Evolutionary conservation across 306 rosid genomes (phyloP).

Genomic region (Pyrus bretschneideri): DNA sequence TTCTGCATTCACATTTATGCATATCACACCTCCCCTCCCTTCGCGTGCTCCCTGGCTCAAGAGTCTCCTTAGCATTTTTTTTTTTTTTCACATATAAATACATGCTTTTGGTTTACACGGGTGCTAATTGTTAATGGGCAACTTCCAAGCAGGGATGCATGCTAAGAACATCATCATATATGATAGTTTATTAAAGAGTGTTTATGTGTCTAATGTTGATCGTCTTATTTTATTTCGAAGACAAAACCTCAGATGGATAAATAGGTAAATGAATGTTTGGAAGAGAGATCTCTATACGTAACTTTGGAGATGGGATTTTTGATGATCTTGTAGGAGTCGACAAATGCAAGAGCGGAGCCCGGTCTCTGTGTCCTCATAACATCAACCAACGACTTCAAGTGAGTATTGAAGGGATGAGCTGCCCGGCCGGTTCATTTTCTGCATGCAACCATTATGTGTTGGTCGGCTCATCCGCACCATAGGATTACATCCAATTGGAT

Average conservation of each 20-base stretch:
- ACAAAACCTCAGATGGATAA: not conserved
- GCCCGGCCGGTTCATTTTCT: conserved; percentile 26
- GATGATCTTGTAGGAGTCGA: conserved; percentile 38
- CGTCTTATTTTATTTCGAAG: not conserved
- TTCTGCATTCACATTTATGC: no score
- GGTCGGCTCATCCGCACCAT: conserved; percentile 11
- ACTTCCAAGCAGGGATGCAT: no score
- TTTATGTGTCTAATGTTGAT: not conserved
- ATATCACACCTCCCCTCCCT: no score
- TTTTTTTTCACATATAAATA: no score
- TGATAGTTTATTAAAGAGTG: no score
- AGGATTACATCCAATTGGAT: conserved; percentile 50
- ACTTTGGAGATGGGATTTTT: conserved; percentile 25
- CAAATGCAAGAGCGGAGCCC: conserved; percentile 23
- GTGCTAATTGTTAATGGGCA: no score
- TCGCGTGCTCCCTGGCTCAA: no score
- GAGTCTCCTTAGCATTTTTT: no score
- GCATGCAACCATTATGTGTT: conserved; percentile 14
- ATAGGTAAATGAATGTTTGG: not conserved
- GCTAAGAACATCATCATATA: no score
- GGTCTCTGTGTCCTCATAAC: conserved; percentile 13
- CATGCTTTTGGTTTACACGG: no score
- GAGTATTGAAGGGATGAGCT: conserved; percentile 33
- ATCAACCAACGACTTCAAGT: conserved; percentile 31
- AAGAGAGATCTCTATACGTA: not conserved